These are phyloP conservation scores for Alternaria sp. DNA, from an alignment of 2,329 filamentous ascomycete genomes.

Conservation along the genomic window DNA sequence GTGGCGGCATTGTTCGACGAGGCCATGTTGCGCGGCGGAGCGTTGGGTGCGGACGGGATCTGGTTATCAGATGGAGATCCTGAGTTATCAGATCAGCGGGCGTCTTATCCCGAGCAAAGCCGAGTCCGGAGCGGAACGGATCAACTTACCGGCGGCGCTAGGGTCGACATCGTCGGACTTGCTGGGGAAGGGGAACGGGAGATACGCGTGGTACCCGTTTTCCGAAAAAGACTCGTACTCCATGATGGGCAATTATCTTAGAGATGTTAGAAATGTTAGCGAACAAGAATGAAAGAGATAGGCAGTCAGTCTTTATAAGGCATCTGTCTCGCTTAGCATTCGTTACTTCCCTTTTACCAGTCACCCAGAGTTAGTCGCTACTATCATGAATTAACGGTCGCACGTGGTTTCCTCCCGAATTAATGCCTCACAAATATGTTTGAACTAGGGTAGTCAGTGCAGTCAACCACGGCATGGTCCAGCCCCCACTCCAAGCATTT, in stretches of 20 bases:
- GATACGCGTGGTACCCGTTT: no score
- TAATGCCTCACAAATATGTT: neutral
- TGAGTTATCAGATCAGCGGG: conserved; percentile 37
- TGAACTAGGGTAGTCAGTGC: neutral
- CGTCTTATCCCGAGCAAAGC: conserved; percentile 11
- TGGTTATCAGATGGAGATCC: conserved; percentile 26
- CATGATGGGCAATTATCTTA: neutral
- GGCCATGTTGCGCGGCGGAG: conserved; percentile 22
- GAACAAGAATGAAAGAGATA: neutral
- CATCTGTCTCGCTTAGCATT: neutral
- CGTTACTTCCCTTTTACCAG: neutral
- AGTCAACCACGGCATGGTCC: neutral
- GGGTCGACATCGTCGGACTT: neutral
- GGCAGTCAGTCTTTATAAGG: neutral
- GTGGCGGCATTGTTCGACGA: conserved; percentile 15
- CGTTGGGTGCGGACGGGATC: conserved; percentile 12
- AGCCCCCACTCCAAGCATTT: neutral
- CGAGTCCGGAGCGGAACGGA: conserved; percentile 26
- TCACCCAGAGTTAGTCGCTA: neutral
- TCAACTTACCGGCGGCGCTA: neutral
- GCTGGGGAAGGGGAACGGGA: no score
- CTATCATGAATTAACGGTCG: neutral
- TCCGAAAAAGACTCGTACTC: neutral
- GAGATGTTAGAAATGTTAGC: neutral
- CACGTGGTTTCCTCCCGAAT: neutral